A percentile compares a stretch with the other conserved stretches of the same genome.
phyloP scores from a whole-genome alignment of 352 stramenopile species.

The Globisporangium nodosum region DNA sequence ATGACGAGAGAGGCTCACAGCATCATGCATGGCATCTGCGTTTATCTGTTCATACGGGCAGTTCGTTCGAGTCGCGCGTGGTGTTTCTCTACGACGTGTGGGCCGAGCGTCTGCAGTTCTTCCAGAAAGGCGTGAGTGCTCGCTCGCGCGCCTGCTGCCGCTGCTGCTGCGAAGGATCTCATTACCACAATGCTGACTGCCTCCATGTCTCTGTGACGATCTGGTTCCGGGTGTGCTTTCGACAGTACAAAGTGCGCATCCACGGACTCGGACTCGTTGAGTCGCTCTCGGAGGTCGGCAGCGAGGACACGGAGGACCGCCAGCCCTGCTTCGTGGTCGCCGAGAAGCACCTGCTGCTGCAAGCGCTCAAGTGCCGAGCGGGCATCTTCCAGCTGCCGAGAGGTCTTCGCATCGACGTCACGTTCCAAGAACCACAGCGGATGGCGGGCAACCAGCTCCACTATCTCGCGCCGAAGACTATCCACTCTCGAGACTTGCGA shows the following conservation, averaged over 20 bases:
- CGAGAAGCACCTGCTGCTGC: constrained; percentile 49
- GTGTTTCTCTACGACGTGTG: constrained; percentile 79
- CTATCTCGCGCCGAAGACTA: constrained; percentile 37
- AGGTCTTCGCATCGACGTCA: constrained; percentile 38
- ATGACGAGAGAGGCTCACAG: background rate
- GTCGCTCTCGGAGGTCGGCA: constrained; percentile 51
- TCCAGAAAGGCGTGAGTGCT: constrained; percentile 52
- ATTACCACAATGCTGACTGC: background rate
- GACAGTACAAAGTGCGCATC: constrained; percentile 59
- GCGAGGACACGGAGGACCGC: constrained; percentile 52
- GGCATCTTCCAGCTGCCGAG: constrained; percentile 30
- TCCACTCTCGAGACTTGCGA: constrained; percentile 35
- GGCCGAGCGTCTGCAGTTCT: constrained; percentile 47
- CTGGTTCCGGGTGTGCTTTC: too few relatives aligned
- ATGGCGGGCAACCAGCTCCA: constrained; percentile 51
- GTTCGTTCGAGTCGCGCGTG: constrained; percentile 39
- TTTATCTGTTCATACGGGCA: constrained; percentile 12
- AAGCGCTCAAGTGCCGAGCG: constrained; percentile 25
- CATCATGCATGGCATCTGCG: background rate
- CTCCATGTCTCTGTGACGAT: background rate
- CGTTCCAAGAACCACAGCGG: constrained; percentile 46
- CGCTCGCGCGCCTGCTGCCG: background rate
- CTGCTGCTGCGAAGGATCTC: background rate
- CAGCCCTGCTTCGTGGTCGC: constrained; percentile 53
- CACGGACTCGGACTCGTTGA: constrained; percentile 41